A percentile compares a stretch with the other conserved stretches of the same genome.
phyloP scores from a whole-genome alignment of 768 basidiomycete genomes.

The Amanita pseudoporphyria region DNA sequence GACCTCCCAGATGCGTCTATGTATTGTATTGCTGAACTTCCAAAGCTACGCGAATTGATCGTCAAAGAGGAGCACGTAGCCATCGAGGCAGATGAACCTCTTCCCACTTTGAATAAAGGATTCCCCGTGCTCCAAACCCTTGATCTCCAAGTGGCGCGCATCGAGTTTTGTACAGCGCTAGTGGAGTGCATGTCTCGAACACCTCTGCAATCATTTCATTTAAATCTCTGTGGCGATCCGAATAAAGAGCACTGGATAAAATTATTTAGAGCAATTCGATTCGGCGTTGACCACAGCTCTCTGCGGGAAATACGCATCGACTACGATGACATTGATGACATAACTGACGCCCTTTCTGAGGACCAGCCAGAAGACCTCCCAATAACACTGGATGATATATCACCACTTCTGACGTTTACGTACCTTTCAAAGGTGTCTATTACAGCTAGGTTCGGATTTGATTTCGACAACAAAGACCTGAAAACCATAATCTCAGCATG shows the following conservation, averaged over 20 bases:
- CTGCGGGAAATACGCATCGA: background rate
- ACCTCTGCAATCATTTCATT: background rate
- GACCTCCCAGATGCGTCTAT: background rate
- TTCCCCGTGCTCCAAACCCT: conserved; percentile 1
- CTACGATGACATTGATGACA: background rate
- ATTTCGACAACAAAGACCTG: background rate
- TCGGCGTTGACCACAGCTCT: background rate
- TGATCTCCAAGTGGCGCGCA: background rate
- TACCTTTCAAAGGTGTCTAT: background rate
- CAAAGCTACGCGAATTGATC: background rate
- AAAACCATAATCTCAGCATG: background rate
- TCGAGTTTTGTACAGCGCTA: background rate
- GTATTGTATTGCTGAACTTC: background rate
- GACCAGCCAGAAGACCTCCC: background rate
- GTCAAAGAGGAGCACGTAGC: background rate
- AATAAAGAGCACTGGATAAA: background rate
- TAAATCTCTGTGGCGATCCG: background rate
- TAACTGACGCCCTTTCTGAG: no score
- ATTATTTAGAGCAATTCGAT: background rate
- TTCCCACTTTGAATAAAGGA: background rate
- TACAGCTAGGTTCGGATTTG: background rate
- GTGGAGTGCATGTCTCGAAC: background rate
- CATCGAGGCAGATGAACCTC: background rate
- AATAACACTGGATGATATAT: background rate
- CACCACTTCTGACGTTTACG: background rate